Conservation (phyloP, 441 rosid species). For the Eruca vesicaria region DNA sequence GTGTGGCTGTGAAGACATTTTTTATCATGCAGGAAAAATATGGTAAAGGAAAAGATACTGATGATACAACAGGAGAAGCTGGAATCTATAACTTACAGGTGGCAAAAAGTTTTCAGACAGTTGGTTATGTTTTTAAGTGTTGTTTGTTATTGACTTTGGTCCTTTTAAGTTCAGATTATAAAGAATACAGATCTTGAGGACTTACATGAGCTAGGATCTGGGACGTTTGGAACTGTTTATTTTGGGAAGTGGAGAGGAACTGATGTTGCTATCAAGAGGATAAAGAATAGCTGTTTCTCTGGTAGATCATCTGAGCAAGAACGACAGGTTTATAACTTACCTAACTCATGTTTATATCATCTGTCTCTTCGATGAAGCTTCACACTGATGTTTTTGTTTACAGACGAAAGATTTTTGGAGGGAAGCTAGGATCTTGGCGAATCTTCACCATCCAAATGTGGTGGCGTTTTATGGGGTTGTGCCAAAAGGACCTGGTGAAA, state of each 20-base stretch:
- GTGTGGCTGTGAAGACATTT: background rate
- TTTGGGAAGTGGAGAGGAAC: conserved; percentile 96
- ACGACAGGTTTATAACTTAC: conserved; percentile 54
- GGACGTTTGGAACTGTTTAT: conserved; percentile 91
- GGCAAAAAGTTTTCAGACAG: background rate
- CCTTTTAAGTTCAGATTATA: conserved; percentile 42
- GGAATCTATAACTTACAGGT: conserved; percentile 33
- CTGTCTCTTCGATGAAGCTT: background rate
- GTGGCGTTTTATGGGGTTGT: conserved; percentile 73
- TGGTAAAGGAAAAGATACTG: background rate
- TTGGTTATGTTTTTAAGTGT: background rate
- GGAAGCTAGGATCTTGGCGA: conserved; percentile 66
- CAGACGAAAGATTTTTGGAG: conserved; percentile 86
- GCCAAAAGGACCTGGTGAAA: conserved; percentile 67
- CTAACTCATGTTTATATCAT: background rate
- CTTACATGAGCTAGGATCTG: conserved; percentile 78
- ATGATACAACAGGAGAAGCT: background rate
- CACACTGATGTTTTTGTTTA: background rate
- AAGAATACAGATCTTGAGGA: conserved; percentile 84
- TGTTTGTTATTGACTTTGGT: background rate
- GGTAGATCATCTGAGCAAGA: conserved; percentile 85
- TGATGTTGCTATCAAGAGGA: conserved; percentile 92
- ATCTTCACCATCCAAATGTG: conserved; percentile 77
- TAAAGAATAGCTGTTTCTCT: conserved; percentile 78
- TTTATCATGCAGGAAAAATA: background rate